Conservation (phyloP, 257 asterid species). For the Fraxinus excelsior region DNA sequence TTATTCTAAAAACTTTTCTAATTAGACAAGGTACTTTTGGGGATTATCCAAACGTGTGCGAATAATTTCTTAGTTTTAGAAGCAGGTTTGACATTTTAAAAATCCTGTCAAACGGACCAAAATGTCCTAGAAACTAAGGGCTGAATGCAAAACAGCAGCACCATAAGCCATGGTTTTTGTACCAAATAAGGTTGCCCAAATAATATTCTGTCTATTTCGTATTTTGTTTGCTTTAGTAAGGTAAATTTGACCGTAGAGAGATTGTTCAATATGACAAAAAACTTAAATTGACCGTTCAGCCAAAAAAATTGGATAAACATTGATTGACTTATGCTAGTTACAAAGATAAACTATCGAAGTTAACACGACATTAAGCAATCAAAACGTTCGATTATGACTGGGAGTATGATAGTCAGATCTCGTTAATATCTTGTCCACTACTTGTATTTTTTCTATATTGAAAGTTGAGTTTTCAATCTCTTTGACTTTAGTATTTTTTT, state of each 20-base stretch:
- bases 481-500: too few species aligned
- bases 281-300: background rate
- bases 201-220: background rate
- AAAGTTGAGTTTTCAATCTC: background rate
- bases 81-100: too few species aligned
- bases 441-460: background rate
- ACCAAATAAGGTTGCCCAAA: background rate
- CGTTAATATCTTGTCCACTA: too few species aligned
- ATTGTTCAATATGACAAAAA: background rate
- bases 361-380: background rate
- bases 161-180: too few species aligned
- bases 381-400: background rate
- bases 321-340: background rate
- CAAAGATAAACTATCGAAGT: background rate
- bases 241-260: background rate
- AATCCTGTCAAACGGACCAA: too few species aligned
- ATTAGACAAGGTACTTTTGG: too few species aligned
- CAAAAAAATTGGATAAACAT: background rate
- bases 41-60: too few species aligned
- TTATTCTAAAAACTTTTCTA: too few species aligned
- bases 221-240: background rate
- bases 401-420: background rate
- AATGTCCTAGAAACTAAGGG: too few species aligned
- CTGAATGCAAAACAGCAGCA: too few species aligned
- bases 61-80: too few species aligned